Conservation (phyloP, 371 early-diverging fungal species). For the Dichotomocladium elegans region DNA sequence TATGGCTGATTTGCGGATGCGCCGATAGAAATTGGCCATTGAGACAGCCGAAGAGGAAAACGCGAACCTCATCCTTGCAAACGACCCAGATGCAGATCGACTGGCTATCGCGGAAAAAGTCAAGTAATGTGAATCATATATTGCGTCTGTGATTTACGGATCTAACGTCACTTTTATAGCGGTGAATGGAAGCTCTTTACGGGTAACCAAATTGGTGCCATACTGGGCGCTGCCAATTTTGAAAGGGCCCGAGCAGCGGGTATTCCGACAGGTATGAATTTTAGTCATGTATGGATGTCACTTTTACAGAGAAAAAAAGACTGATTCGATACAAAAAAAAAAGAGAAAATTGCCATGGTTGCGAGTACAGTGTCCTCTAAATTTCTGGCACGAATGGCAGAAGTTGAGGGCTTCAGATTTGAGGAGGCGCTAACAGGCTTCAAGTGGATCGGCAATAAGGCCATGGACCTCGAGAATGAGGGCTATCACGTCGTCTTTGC, state of each 20-base stretch:
- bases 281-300: neutral
- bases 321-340: too few relatives aligned
- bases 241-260: conserved; percentile 55
- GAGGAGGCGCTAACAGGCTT: conserved; percentile 94
- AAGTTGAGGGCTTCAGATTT: conserved; percentile 75
- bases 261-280: conserved; percentile 38
- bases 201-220: conserved; percentile 90
- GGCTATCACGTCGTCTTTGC: conserved; percentile 75
- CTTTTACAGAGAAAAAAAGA: neutral
- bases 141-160: neutral
- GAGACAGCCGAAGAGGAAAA: conserved; percentile 60
- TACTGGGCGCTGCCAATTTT: conserved; percentile 76
- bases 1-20: neutral
- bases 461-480: conserved; percentile 57
- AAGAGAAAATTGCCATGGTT: conserved; percentile 74
- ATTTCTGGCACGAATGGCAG: conserved; percentile 77
- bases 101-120: conserved; percentile 86
- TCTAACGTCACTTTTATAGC: conserved; percentile 6
- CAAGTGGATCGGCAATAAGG: conserved; percentile 92
- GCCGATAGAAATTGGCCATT: conserved; percentile 65
- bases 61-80: conserved; percentile 82
- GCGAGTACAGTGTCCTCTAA: conserved; percentile 89
- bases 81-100: conserved; percentile 98
- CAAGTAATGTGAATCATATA: conserved; percentile 19
- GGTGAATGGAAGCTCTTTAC: conserved; percentile 82